Percentiles rank a stretch among this genome's conserved stretches.
phyloP scores from a whole-genome alignment of 352 stramenopile species.

The Thraustotheca clavata region DNA sequence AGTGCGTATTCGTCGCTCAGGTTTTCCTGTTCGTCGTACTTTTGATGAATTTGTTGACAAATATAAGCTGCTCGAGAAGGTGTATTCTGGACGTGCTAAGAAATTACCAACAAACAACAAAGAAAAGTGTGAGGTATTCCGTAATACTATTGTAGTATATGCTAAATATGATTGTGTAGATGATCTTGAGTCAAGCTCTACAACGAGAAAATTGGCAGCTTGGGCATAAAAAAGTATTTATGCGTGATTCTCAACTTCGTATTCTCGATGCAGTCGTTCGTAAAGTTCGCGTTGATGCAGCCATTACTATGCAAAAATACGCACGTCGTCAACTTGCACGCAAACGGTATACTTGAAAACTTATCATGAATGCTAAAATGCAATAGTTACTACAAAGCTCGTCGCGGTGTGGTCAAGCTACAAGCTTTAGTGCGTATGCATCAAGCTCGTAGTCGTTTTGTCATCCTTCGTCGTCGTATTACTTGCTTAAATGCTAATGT shows the following conservation, averaged over 20 bases:
- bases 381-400: neutral
- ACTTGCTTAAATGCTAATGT: conserved; percentile 61
- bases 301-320: conserved; percentile 70
- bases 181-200: conserved; percentile 60
- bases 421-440: conserved; percentile 68
- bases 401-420: conserved; percentile 35
- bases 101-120: conserved; percentile 46
- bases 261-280: conserved; percentile 75
- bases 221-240: conserved; percentile 84
- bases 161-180: neutral
- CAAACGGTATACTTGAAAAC: conserved; percentile 52
- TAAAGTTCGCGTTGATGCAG: conserved; percentile 79
- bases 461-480: conserved; percentile 42
- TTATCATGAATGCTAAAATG: conserved; percentile 29
- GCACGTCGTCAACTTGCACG: conserved; percentile 53
- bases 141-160: neutral
- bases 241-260: conserved; percentile 75
- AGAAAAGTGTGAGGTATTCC: conserved; percentile 67
- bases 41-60: conserved; percentile 83
- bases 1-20: conserved; percentile 80
- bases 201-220: conserved; percentile 82
- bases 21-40: conserved; percentile 77
- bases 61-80: conserved; percentile 70
- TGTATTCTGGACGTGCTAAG: conserved; percentile 41
- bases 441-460: conserved; percentile 42